A percentile compares a stretch with the other conserved stretches of the same genome.
Conservation (phyloP, 139 green algal genomes). For the Pseudopediastrum boryanum region DNA sequence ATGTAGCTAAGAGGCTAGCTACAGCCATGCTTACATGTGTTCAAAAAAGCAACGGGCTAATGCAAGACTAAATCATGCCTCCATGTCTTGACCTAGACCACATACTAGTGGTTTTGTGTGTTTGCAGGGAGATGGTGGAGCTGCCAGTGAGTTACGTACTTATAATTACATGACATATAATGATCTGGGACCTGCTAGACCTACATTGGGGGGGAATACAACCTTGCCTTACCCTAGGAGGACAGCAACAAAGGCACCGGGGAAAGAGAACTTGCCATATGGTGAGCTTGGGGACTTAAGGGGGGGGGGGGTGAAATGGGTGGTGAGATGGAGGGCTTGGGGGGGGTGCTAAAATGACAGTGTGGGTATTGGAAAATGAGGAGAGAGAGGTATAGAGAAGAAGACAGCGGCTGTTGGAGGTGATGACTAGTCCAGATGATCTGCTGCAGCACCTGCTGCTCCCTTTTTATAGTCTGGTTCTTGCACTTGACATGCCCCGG, state of each 20-base stretch:
- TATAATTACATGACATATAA: conserved; percentile 33
- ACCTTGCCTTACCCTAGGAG: conserved; percentile 34
- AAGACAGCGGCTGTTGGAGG: too few species aligned
- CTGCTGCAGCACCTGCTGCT: too few species aligned
- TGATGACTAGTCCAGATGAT: too few species aligned
- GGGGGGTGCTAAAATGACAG: background rate
- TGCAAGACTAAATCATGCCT: background rate
- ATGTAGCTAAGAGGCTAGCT: too few species aligned
- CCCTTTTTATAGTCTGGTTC: too few species aligned
- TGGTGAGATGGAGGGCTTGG: background rate
- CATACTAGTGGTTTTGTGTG: too few species aligned
- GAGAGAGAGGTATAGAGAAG: too few species aligned
- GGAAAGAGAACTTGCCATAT: conserved; percentile 23
- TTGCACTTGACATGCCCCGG: too few species aligned
- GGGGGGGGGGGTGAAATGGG: background rate
- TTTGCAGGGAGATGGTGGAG: background rate
- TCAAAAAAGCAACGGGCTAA: background rate
- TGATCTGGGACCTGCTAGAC: conserved; percentile 22
- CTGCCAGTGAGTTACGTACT: background rate
- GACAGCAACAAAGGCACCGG: conserved; percentile 23
- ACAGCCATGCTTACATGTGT: background rate
- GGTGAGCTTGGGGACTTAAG: background rate
- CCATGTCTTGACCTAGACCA: too few species aligned
- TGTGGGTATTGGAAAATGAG: too few species aligned
- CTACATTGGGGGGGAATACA: conserved; percentile 1